phyloP scores from a whole-genome alignment of 1,139 yeast genomes.

The Debaryomyces nepalensis region DNA sequence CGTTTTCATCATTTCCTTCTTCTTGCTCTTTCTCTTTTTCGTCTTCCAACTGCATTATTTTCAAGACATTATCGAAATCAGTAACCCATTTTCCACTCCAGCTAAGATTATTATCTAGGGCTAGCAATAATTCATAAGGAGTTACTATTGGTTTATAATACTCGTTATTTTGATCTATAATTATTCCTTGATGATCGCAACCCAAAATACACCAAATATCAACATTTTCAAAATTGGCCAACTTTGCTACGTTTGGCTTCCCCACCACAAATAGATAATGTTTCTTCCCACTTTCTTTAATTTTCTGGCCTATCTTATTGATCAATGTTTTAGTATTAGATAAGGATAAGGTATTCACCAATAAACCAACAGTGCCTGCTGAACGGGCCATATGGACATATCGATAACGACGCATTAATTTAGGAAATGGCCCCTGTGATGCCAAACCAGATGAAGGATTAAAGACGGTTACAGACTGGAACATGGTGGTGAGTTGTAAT shows the following conservation, averaged over 20 bases:
- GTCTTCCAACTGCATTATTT: constrained; percentile 31
- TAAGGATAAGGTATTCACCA: constrained; percentile 86
- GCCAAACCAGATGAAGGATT: constrained; percentile 40
- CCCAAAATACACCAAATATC: constrained; percentile 96
- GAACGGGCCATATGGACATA: constrained; percentile 87
- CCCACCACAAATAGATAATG: constrained; percentile 96
- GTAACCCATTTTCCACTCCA: constrained; percentile 97
- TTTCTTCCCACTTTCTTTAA: constrained; percentile 81
- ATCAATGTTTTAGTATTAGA: constrained; percentile 69
- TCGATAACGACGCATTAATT: constrained; percentile 80
- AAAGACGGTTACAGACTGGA: constrained; percentile 54
- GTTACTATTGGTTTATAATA: constrained; percentile 91
- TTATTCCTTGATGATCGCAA: constrained; percentile 92
- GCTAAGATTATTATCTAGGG: constrained; percentile 70
- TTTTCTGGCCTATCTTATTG: constrained; percentile 60
- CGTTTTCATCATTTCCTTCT: constrained; percentile 18
- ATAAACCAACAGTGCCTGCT: constrained; percentile 88
- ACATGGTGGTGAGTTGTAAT: constrained; percentile 73
- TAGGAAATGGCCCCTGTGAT: constrained; percentile 68
- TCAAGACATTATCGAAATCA: constrained; percentile 64
- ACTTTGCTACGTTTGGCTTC: constrained; percentile 95
- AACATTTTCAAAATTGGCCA: constrained; percentile 90
- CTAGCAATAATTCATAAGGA: constrained; percentile 86
- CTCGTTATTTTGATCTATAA: constrained; percentile 75
- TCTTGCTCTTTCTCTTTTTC: constrained; percentile 27